These are phyloP conservation scores for Emergomyces africanus DNA, from an alignment of 2,329 filamentous ascomycete genomes.

Conservation along the genomic window DNA sequence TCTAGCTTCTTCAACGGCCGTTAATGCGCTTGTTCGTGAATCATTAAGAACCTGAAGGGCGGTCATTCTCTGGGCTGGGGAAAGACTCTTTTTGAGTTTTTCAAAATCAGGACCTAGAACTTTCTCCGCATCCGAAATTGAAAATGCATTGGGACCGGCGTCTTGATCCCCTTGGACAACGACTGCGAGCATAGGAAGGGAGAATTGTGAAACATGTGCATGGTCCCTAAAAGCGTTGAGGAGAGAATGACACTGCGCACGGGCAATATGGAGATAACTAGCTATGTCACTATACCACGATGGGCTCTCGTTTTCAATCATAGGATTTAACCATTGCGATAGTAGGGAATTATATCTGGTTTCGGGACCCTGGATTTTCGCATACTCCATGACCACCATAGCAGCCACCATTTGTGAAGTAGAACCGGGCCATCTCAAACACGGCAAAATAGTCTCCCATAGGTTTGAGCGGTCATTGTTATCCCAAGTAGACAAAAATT, in stretches of 20 bases:
- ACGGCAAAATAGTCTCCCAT: conserved; percentile 55
- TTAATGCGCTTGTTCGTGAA: conserved; percentile 55
- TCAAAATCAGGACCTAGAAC: conserved; percentile 79
- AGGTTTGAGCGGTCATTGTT: conserved; percentile 34
- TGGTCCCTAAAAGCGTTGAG: conserved; percentile 86
- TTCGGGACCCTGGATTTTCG: conserved; percentile 37
- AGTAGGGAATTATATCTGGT: conserved; percentile 28
- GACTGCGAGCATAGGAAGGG: conserved; percentile 70
- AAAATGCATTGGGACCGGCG: conserved; percentile 87
- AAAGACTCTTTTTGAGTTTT: conserved; percentile 73
- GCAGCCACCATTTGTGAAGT: conserved; percentile 76
- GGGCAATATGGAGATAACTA: conserved; percentile 75
- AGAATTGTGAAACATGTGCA: conserved; percentile 62
- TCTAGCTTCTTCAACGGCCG: conserved; percentile 68
- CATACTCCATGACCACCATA: conserved; percentile 80
- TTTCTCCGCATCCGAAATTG: conserved; percentile 74
- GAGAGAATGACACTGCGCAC: conserved; percentile 82
- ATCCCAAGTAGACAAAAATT: conserved; percentile 69
- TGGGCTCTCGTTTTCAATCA: conserved; percentile 73
- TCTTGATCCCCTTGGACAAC: conserved; percentile 89
- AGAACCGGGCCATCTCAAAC: conserved; percentile 60
- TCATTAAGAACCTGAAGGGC: conserved; percentile 67
- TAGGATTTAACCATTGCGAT: conserved; percentile 50
- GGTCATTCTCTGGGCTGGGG: conserved; percentile 75
- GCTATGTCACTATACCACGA: conserved; percentile 78